These are phyloP conservation scores for Thalassia testudinum DNA, from an alignment of 116 monocot genomes.

Conservation along the genomic window DNA sequence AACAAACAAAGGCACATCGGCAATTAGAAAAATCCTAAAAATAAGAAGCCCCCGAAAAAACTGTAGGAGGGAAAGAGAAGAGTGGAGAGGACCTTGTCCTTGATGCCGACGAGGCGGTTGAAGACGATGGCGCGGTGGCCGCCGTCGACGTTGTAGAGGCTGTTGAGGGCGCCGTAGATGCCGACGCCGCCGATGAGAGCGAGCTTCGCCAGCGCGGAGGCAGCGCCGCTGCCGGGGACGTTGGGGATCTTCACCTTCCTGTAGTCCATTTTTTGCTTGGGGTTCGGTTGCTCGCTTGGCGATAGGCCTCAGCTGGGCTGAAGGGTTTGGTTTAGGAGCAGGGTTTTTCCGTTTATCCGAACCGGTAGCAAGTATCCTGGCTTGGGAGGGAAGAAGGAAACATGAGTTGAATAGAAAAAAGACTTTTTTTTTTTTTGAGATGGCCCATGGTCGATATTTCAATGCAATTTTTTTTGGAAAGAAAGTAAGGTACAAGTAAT, in stretches of 20 bases:
- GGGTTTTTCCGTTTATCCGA: no score
- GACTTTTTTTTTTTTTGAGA: no score
- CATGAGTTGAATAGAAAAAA: no score
- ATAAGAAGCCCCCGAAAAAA: not conserved
- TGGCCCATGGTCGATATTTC: no score
- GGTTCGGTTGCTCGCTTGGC: no score
- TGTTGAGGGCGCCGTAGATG: conserved; percentile 67
- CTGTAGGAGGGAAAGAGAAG: not conserved
- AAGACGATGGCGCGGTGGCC: conserved; percentile 98
- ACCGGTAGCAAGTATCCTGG: no score
- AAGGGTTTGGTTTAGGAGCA: no score
- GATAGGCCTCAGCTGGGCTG: no score
- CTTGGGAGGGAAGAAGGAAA: no score
- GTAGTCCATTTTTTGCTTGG: conserved; percentile 19
- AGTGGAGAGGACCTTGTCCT: conserved; percentile 56
- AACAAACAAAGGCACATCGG: not conserved
- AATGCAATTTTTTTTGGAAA: no score
- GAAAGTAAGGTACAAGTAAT: no score
- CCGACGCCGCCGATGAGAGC: conserved; percentile 46
- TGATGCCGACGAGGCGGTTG: conserved; percentile 77
- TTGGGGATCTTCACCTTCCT: conserved; percentile 47
- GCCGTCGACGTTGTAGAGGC: conserved; percentile 93
- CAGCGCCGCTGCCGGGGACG: conserved; percentile 28
- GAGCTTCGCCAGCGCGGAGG: conserved; percentile 31
- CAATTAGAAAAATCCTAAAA: not conserved